phyloP scores from a whole-genome alignment of 352 stramenopile species.

The Thraustochytrium striatum region DNA sequence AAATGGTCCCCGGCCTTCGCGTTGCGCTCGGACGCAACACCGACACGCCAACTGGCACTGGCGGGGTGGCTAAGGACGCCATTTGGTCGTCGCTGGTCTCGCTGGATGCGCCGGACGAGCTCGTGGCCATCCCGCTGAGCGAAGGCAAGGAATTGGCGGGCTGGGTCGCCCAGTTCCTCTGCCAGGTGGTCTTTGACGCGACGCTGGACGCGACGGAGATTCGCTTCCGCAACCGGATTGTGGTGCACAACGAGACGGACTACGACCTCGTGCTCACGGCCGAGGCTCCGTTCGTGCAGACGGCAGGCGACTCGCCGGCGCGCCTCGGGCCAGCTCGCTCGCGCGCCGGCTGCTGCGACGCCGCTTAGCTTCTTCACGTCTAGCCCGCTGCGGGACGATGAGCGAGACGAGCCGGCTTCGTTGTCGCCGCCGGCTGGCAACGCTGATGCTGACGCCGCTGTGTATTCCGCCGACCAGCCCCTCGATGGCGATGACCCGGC shows the following conservation, averaged over 20 bases:
- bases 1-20: too few relatives aligned
- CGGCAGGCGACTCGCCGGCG: too few relatives aligned
- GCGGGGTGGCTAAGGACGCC: background rate
- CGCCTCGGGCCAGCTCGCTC: too few relatives aligned
- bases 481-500: too few relatives aligned
- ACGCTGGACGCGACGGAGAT: background rate
- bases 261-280: background rate
- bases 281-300: slow-evolving; percentile 8
- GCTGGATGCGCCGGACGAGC: background rate
- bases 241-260: slow-evolving; percentile 21
- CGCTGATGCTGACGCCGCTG: too few relatives aligned
- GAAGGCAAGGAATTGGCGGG: background rate
- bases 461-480: too few relatives aligned
- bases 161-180: slow-evolving; percentile 30
- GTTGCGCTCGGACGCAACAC: background rate
- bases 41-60: too few relatives aligned
- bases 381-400: too few relatives aligned
- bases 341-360: too few relatives aligned
- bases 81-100: slow-evolving; percentile 14
- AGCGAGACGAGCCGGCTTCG: too few relatives aligned
- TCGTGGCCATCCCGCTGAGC: slow-evolving; percentile 21
- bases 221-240: background rate
- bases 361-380: too few relatives aligned
- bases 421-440: too few relatives aligned
- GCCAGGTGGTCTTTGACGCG: background rate